These are phyloP conservation scores for Zygoascus sp. DNA, from an alignment of 1,139 yeast species.

Conservation along the genomic window DNA sequence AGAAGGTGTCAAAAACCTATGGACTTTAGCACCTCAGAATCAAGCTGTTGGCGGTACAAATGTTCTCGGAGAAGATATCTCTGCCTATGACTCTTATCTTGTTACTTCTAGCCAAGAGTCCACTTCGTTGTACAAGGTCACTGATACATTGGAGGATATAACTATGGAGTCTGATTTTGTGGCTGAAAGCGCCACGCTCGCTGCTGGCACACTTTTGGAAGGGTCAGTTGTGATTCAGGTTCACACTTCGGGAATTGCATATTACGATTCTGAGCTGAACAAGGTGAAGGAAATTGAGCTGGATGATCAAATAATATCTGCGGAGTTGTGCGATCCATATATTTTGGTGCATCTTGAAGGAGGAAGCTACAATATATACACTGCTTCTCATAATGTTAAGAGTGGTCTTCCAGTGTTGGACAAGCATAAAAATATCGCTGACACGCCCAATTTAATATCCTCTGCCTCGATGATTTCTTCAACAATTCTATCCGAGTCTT, in stretches of 20 bases:
- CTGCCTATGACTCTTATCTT: conserved; percentile 50
- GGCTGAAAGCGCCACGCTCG: conserved; percentile 60
- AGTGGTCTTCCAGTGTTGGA: conserved; percentile 7
- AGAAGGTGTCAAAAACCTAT: conserved; percentile 27
- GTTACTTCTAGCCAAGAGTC: conserved; percentile 50
- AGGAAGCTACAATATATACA: conserved; percentile 1
- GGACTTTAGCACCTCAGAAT: conserved; percentile 33
- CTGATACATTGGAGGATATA: conserved; percentile 60
- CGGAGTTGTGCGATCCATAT: conserved; percentile 11
- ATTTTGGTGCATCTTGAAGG: conserved; percentile 4
- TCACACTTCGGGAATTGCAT: conserved; percentile 58
- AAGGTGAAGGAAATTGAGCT: conserved; percentile 25
- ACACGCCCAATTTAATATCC: conserved; percentile 2
- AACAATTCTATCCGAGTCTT: background rate
- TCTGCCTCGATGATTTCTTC: background rate
- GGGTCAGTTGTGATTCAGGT: conserved; percentile 69
- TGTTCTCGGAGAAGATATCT: conserved; percentile 19
- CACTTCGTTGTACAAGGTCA: conserved; percentile 52
- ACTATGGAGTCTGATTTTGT: conserved; percentile 55
- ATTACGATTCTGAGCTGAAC: conserved; percentile 63
- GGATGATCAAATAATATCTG: conserved; percentile 8
- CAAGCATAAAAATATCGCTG: conserved; percentile 8
- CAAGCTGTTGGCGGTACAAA: conserved; percentile 16
- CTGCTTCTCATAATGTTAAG: conserved; percentile 9
- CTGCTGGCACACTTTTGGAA: conserved; percentile 57